phyloP scores from a whole-genome alignment of 169 alveolate species.

The Plasmodium knowlesi region DNA sequence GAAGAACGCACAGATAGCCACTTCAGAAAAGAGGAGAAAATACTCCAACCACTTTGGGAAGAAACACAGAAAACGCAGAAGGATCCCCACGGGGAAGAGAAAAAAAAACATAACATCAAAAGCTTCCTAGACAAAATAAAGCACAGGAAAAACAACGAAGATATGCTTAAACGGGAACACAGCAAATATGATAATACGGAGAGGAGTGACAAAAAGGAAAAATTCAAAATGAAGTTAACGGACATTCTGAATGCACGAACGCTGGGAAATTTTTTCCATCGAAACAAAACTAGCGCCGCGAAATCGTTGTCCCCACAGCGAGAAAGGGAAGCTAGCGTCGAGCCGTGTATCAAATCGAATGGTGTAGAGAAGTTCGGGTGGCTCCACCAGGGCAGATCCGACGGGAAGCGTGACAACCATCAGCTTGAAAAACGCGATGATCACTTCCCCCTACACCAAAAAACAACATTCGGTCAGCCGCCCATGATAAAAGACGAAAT shows the following conservation, averaged over 20 bases:
- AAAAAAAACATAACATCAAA: constrained; percentile 52
- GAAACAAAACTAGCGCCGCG: constrained; percentile 26
- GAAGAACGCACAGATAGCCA: not conserved
- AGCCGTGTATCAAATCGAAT: not conserved
- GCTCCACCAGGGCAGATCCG: not conserved
- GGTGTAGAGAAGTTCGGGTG: constrained; percentile 1
- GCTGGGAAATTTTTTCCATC: constrained; percentile 54
- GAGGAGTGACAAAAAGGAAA: constrained; percentile 41
- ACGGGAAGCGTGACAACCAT: not conserved
- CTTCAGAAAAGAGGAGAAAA: not conserved
- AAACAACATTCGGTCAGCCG: not conserved
- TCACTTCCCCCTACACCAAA: not conserved
- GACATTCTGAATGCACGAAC: constrained; percentile 44
- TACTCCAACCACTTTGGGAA: not conserved
- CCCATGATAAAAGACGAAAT: constrained; percentile 3
- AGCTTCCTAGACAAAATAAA: constrained; percentile 61
- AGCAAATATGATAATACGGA: constrained; percentile 25
- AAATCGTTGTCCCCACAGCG: constrained; percentile 16
- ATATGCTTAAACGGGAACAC: constrained; percentile 26
- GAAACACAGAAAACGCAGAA: not conserved
- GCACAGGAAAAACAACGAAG: constrained; percentile 41
- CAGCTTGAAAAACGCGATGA: too few species aligned
- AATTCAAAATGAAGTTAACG: constrained; percentile 43
- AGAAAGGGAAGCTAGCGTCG: constrained; percentile 18
- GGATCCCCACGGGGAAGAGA: constrained; percentile 38